These are phyloP conservation scores for Plectosphaerella sp. DNA, from an alignment of 2,329 filamentous ascomycete species.

Conservation along the genomic window DNA sequence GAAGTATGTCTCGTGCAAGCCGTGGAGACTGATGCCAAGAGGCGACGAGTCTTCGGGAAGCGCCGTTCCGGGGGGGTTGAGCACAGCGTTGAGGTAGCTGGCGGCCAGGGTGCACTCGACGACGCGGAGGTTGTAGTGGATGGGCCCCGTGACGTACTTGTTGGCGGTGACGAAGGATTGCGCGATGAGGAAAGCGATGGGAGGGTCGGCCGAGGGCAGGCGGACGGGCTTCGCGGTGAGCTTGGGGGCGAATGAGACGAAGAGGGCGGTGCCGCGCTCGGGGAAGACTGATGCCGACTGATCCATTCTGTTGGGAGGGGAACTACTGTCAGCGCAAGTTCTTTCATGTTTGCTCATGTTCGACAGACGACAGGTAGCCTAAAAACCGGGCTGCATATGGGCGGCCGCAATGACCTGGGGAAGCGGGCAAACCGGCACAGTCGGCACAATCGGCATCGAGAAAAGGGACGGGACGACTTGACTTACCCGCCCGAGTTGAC, in stretches of 20 bases:
- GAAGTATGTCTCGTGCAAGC: slow-evolving; percentile 83
- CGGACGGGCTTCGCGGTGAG: slow-evolving; percentile 73
- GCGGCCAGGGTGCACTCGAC: slow-evolving; percentile 93
- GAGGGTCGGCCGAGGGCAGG: slow-evolving; percentile 76
- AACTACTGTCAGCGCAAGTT: neutral
- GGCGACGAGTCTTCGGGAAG: slow-evolving; percentile 78
- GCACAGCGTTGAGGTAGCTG: slow-evolving; percentile 54
- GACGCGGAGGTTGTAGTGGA: slow-evolving; percentile 94
- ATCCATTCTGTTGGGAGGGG: slow-evolving; percentile 67
- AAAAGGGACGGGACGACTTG: neutral
- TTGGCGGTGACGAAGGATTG: slow-evolving; percentile 92
- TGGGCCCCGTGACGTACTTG: slow-evolving; percentile 88
- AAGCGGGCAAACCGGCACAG: neutral
- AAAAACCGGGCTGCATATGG: too few relatives aligned
- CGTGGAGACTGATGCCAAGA: slow-evolving; percentile 75
- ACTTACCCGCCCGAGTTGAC: slow-evolving; percentile 90
- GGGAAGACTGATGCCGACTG: slow-evolving; percentile 96
- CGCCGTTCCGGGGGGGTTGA: slow-evolving; percentile 50
- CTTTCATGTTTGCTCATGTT: neutral
- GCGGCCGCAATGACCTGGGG: too few relatives aligned
- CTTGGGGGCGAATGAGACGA: slow-evolving; percentile 81
- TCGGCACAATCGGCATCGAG: neutral
- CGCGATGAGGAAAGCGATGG: slow-evolving; percentile 87
- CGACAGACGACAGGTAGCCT: too few relatives aligned
- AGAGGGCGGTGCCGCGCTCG: slow-evolving; percentile 76